Evolutionary conservation across 768 basidiomycete genomes (phyloP).

Genomic region (Boletus eberwhitei): DNA sequence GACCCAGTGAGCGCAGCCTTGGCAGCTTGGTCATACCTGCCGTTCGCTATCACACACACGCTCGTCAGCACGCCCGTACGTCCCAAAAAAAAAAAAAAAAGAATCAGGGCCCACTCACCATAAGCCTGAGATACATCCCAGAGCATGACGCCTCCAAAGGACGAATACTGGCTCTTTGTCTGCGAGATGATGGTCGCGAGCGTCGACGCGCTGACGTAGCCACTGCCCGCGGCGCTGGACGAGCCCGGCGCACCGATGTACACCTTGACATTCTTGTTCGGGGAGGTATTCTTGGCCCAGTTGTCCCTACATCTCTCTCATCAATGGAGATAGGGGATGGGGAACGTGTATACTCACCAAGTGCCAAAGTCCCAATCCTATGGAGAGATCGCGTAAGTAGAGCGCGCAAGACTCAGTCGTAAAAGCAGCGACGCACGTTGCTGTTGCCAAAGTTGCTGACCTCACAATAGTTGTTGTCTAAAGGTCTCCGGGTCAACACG

Average conservation of each 20-base stretch:
- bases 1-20: conserved; percentile 38
- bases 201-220: conserved; percentile 37
- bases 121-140: conserved; percentile 48
- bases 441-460: conserved; percentile 41
- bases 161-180: conserved; percentile 36
- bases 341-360: conserved; percentile 28
- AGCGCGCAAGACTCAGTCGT: background rate
- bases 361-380: conserved; percentile 47
- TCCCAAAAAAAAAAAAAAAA: too few species aligned
- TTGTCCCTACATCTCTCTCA: conserved; percentile 34
- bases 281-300: conserved; percentile 42
- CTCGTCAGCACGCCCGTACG: background rate
- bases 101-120: conserved; percentile 20
- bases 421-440: conserved; percentile 25
- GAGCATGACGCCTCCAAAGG: conserved; percentile 44
- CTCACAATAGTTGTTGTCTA: conserved; percentile 48
- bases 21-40: conserved; percentile 39
- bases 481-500: conserved; percentile 1
- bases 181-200: conserved; percentile 33
- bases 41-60: conserved; percentile 33
- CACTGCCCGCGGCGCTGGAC: conserved; percentile 37
- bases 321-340: background rate
- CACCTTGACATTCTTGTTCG: conserved; percentile 45
- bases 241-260: conserved; percentile 48
- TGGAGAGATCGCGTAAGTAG: background rate